Conservation (phyloP, 2,329 filamentous ascomycete genomes). For the Colletotrichum caudatum region DNA sequence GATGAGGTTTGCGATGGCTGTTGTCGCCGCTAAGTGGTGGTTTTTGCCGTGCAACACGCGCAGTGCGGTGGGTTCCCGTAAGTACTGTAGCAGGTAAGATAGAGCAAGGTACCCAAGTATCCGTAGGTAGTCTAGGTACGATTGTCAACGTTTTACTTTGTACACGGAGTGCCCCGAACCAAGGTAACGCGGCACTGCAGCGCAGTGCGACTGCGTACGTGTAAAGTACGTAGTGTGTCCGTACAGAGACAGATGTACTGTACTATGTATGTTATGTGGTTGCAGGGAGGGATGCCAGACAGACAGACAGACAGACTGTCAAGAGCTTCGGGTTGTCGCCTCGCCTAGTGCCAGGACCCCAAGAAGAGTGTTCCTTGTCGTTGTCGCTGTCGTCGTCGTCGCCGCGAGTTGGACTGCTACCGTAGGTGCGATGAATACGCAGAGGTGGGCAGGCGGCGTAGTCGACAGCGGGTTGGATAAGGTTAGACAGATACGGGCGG, state of each 20-base stretch:
- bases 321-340: slow-evolving; percentile 9
- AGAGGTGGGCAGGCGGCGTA: slow-evolving; percentile 17
- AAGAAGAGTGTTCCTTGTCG: slow-evolving; percentile 13
- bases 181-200: no score
- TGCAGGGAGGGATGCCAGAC: background rate
- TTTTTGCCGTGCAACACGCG: slow-evolving; percentile 9
- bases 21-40: background rate
- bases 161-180: background rate
- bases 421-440: slow-evolving; percentile 11
- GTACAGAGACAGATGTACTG: no score
- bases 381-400: background rate
- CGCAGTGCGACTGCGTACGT: no score
- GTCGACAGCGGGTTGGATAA: slow-evolving; percentile 8
- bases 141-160: no score
- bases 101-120: background rate
- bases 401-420: slow-evolving; percentile 15
- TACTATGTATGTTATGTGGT: background rate
- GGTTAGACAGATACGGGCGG: slow-evolving; percentile 36
- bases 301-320: background rate
- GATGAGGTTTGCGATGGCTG: slow-evolving; percentile 18
- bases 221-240: no score
- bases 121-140: background rate
- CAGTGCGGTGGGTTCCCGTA: no score
- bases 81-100: no score
- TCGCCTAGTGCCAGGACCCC: slow-evolving; percentile 10